phyloP scores from a whole-genome alignment of 2,329 filamentous ascomycete genomes.

The Beauveria sp. region DNA sequence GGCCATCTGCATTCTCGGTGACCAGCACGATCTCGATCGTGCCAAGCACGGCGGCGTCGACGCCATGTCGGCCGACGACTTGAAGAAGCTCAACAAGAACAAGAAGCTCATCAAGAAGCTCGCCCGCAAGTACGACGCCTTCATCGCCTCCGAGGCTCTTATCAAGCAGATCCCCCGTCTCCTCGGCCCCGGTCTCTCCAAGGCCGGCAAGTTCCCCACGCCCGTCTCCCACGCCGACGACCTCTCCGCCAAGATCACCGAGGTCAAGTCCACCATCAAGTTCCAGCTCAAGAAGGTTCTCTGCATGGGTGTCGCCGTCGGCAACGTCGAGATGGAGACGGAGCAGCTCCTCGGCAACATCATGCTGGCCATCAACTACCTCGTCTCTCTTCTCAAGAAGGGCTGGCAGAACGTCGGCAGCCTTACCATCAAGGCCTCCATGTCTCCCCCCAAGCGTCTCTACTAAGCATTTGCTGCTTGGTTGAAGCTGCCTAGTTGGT shows the following conservation, averaged over 20 bases:
- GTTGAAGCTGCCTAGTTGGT: not conserved
- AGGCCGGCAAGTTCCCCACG: constrained; percentile 99
- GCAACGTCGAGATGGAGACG: constrained; percentile 94
- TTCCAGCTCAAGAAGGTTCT: constrained; percentile 99
- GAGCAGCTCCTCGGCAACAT: constrained; percentile 97
- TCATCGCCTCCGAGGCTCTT: constrained; percentile 91
- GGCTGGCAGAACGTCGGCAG: constrained; percentile 99
- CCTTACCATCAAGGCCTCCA: constrained; percentile 99
- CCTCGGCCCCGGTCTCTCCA: constrained; percentile 95
- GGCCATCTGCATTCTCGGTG: constrained; percentile 70
- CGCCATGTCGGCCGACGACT: constrained; percentile 95
- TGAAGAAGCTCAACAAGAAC: constrained; percentile 99
- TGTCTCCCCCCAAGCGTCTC: constrained; percentile 96
- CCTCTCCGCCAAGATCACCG: constrained; percentile 88
- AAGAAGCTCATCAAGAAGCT: constrained; percentile 99
- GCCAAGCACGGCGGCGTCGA: constrained; percentile 98
- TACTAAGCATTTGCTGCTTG: constrained; percentile 57
- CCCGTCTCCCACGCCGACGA: constrained; percentile 96
- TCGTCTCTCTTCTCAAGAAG: constrained; percentile 99
- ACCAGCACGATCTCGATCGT: constrained; percentile 97
- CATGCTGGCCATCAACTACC: constrained; percentile 99
- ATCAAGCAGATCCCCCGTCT: constrained; percentile 99
- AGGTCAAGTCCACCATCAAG: constrained; percentile 99
- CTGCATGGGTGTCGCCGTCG: constrained; percentile 98
- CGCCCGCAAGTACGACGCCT: constrained; percentile 99